Evolutionary conservation across 257 asterid species (phyloP).

Genomic region (Datura wrightii): DNA sequence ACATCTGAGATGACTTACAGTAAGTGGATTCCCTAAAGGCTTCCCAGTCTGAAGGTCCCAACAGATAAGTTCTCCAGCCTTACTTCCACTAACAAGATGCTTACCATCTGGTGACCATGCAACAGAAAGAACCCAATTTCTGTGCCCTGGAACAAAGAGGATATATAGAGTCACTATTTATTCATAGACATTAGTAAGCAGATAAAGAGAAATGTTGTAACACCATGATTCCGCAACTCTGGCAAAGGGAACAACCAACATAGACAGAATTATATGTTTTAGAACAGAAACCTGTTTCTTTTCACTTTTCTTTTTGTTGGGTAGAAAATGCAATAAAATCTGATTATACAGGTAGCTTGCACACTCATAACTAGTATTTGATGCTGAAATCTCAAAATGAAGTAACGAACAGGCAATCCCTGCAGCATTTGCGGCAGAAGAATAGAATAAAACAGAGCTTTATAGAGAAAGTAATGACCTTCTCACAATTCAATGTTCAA

Average conservation of each 20-base stretch:
- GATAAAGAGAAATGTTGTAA: neutral
- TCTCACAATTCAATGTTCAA: neutral
- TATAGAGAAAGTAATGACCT: neutral
- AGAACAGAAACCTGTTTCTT: neutral
- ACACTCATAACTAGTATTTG: constrained; percentile 4
- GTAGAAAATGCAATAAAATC: neutral
- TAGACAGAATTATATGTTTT: neutral
- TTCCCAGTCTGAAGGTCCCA: constrained; percentile 91
- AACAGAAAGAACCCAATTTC: constrained; percentile 91
- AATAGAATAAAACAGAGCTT: neutral
- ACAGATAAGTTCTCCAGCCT: constrained; percentile 84
- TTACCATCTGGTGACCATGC: constrained; percentile 97
- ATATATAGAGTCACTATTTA: constrained; percentile 16
- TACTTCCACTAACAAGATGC: constrained; percentile 93
- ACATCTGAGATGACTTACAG: constrained; percentile 48
- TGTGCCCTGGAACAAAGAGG: constrained; percentile 67
- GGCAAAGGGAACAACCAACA: neutral
- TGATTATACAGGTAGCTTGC: constrained; percentile 3
- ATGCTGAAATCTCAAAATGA: constrained; percentile 6
- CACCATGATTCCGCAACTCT: neutral
- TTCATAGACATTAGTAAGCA: neutral
- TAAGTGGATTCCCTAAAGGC: constrained; percentile 75
- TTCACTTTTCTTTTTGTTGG: neutral
- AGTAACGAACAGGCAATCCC: neutral
- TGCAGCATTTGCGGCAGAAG: constrained; percentile 11